Conservation (phyloP, 352 stramenopile species). For the Pythium apleroticum region DNA sequence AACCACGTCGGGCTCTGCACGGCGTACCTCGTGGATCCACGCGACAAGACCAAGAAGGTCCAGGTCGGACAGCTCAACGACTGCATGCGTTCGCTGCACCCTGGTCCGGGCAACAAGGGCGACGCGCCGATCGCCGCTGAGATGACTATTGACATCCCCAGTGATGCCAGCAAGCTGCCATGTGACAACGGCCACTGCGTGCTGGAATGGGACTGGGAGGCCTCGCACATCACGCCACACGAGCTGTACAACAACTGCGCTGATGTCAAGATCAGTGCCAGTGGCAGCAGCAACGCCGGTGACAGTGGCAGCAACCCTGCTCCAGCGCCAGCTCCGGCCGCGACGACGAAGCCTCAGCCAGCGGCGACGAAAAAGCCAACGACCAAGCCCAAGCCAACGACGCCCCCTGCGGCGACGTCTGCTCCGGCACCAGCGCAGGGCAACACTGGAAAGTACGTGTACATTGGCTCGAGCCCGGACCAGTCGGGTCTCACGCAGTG, state of each 20-base stretch:
- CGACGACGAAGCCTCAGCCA: not conserved
- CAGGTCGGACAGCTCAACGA: conserved; percentile 23
- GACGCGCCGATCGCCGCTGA: conserved; percentile 23
- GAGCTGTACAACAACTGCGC: conserved; percentile 32
- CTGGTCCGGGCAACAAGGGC: conserved; percentile 21
- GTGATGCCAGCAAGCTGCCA: conserved; percentile 18
- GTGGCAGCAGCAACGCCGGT: not conserved
- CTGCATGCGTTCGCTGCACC: conserved; percentile 30
- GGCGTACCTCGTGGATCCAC: conserved; percentile 22
- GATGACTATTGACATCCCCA: conserved; percentile 28
- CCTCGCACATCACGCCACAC: conserved; percentile 21
- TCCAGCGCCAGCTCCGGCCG: not conserved
- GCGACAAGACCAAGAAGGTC: conserved; percentile 24
- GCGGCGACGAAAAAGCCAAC: not conserved
- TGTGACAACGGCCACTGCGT: conserved; percentile 30
- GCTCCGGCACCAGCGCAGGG: not conserved
- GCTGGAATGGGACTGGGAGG: conserved; percentile 26
- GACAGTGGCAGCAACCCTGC: not conserved
- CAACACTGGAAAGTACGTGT: conserved; percentile 31
- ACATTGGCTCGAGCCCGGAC: conserved; percentile 22
- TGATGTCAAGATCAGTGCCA: conserved; percentile 21
- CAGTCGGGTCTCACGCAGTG: conserved; percentile 25
- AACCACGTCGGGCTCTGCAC: conserved; percentile 25
- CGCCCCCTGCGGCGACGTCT: not conserved
- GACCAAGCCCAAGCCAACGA: not conserved